Percentiles rank a stretch among this genome's conserved stretches.
phyloP scores from a whole-genome alignment of 1,284 basidiomycete genomes.

The Marasmius tenuissimus region DNA sequence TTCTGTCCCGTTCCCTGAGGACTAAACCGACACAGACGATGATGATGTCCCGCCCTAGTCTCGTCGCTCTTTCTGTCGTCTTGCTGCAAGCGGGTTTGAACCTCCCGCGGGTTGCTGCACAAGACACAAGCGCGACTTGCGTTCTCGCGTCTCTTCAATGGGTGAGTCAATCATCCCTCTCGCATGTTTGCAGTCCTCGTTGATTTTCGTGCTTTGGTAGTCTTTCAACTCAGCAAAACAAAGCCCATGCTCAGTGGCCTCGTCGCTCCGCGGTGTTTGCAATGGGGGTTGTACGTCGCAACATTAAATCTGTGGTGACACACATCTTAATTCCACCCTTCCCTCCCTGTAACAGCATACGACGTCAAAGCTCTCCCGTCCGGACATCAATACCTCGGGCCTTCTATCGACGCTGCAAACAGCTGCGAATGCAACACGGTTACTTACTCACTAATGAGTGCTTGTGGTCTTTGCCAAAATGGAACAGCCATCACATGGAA shows the following conservation, averaged over 20 bases:
- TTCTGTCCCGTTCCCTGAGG: neutral
- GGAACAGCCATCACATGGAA: constrained; percentile 29
- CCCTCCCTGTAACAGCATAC: constrained; percentile 23
- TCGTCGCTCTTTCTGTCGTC: neutral
- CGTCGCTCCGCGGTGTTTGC: constrained; percentile 39
- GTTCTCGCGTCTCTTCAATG: constrained; percentile 32
- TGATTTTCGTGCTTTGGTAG: constrained; percentile 18
- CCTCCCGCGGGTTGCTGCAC: constrained; percentile 19
- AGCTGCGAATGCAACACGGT: constrained; percentile 40
- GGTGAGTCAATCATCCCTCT: constrained; percentile 18
- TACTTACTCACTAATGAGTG: constrained; percentile 38
- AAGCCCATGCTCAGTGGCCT: constrained; percentile 45
- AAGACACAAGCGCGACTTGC: constrained; percentile 35
- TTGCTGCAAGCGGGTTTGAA: neutral
- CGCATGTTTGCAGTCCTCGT: too few relatives aligned
- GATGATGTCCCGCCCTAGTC: neutral
- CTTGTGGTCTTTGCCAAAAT: constrained; percentile 40
- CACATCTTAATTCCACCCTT: neutral
- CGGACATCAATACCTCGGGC: constrained; percentile 31
- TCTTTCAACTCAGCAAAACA: constrained; percentile 40
- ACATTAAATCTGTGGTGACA: neutral
- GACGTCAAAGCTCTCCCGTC: constrained; percentile 30
- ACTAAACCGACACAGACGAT: neutral
- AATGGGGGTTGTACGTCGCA: constrained; percentile 29
- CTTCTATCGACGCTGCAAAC: constrained; percentile 25